A percentile compares a stretch with the other conserved stretches of the same genome.
These are phyloP conservation scores for Blepharisma japonicum DNA, from an alignment of 73 alveolate species.

Conservation along the genomic window DNA sequence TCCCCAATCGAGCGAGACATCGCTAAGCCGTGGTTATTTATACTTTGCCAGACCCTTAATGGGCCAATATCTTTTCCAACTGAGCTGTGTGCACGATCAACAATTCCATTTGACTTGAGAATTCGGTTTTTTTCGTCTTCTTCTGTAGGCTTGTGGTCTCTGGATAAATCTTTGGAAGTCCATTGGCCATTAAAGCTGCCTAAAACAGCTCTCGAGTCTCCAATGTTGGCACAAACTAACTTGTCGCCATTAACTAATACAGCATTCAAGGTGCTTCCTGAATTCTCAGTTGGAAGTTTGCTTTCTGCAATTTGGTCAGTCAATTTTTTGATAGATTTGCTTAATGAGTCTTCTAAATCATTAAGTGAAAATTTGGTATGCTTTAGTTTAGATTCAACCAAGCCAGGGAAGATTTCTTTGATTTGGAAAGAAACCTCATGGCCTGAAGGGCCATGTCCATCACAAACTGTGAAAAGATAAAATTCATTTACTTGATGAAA, in stretches of 20 bases:
- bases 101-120: conserved; percentile 5
- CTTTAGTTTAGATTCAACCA: no score
- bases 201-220: conserved; percentile 89
- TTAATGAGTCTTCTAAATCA: conserved; percentile 22
- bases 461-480: conserved; percentile 42
- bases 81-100: not conserved
- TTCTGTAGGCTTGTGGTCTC: conserved; percentile 96
- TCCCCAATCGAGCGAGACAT: conserved; percentile 72
- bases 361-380: not conserved
- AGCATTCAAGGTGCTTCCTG: conserved; percentile 64
- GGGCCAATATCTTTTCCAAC: conserved; percentile 60
- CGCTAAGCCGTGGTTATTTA: conserved; percentile 64
- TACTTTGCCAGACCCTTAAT: conserved; percentile 56
- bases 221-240: conserved; percentile 79
- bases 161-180: conserved; percentile 70
- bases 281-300: conserved; percentile 44
- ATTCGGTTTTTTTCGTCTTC: conserved; percentile 86
- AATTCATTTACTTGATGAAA: not conserved
- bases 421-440: conserved; percentile 40
- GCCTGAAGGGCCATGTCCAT: conserved; percentile 56
- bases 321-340: conserved; percentile 1
- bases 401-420: conserved; percentile 7
- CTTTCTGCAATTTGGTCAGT: conserved; percentile 29
- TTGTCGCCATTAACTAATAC: conserved; percentile 36
- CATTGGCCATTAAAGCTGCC: conserved; percentile 43